Base-by-base conservation (phyloP, 345 rosid genomes). In the Citrus inodora region DNA sequence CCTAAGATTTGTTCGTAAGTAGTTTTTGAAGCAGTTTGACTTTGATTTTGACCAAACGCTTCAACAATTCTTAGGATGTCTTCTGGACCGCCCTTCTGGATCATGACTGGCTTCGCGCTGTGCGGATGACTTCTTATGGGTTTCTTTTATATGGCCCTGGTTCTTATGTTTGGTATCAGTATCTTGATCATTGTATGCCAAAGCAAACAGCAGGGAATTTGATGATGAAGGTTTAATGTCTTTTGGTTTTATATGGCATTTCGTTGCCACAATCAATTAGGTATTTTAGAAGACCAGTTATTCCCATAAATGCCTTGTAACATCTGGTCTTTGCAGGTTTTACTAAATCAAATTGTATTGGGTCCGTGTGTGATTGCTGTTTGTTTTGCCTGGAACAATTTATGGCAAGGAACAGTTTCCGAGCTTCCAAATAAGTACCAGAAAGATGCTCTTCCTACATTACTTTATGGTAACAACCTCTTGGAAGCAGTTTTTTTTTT, bases 301-400 rank as follows among this genome's bases (percentile, higher is more conserved):
- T 9, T 48, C 73, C 11, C 5, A 27, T 59, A 74, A 27, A 60
- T 32, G 5, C 17, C 19, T 75, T 65, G 8, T 70, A 19, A 64
- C 51, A 32, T 81, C 33, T 64, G 67, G n/a, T 76, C 19, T 59
- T 81, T 77, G 69, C 84, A 95, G 98, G 98, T 95, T 76, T 68
- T 93, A 38, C 82, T 95, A 78, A 95, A 95, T 85, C 98, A 95
- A 87, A 82, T 93, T 40, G 88, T 92, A 78, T 96, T 95, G 3
- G 99, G 99, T 78, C 98, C 99, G 27, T 85, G 79, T 76, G 99
- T 95, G 81, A 95, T 93, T 81, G 94, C 91, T 70, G 90, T 92
- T 84, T 86, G 90, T 46, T 95, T 95, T 77, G 96, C 97, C 48
- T 95, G 98, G 99, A 95, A 92, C 87, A 92, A 88, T 84, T 81